Percentiles rank a stretch among this genome's conserved stretches.
Conservation (phyloP, 257 asterid species). For the Capsicum pubescens region DNA sequence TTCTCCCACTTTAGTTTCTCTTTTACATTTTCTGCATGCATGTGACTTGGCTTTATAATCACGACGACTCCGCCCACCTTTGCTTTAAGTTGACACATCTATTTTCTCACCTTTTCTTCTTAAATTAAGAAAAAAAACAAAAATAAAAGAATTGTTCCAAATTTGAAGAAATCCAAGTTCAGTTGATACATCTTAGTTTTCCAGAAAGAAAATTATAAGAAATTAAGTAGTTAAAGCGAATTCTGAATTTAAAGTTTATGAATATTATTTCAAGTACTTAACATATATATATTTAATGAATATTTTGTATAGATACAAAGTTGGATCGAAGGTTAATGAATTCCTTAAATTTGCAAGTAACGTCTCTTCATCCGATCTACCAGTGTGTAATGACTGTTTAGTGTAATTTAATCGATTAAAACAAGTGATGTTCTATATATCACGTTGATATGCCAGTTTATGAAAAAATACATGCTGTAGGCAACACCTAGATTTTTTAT, state of each 20-base stretch:
- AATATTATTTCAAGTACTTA: background rate
- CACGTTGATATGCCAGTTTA: background rate
- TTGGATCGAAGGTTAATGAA: background rate
- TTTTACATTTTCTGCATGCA: background rate
- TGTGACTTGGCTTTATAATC: conserved; percentile 11
- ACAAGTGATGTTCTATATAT: background rate
- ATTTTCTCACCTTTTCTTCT: background rate
- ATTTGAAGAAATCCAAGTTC: background rate
- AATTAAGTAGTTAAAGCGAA: background rate
- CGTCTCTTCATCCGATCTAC: too few species aligned
- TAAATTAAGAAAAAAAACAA: background rate
- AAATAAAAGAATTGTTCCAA: background rate
- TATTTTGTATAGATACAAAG: background rate
- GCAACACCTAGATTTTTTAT: too few species aligned
- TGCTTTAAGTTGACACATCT: background rate
- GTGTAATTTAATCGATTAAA: background rate
- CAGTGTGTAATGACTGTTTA: too few species aligned
- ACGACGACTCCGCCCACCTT: conserved; percentile 2
- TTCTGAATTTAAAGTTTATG: background rate
- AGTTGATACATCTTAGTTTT: background rate
- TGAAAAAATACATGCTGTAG: too few species aligned
- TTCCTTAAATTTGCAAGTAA: background rate
- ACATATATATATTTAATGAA: too few species aligned
- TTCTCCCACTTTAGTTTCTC: background rate
- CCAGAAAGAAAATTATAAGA: background rate